Evolutionary conservation across 805 yeast genomes (phyloP).

Genomic region (Komagataella kurtzmanii): DNA sequence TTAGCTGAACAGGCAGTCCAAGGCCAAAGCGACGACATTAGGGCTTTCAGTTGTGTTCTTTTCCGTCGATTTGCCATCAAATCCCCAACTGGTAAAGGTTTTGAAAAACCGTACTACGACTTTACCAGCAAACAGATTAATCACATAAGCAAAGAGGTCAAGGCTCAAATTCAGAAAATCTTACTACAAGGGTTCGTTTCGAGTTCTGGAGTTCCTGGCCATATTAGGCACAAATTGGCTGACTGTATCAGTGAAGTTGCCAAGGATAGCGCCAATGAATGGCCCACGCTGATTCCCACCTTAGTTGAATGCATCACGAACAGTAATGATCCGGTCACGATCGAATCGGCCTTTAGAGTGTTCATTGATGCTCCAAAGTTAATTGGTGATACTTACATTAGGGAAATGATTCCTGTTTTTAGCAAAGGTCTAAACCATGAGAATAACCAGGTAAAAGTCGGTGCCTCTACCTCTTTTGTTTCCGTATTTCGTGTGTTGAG

Average conservation of each 20-base stretch:
- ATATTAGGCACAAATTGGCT: slow-evolving; percentile 80
- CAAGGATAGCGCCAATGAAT: slow-evolving; percentile 43
- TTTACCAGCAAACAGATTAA: slow-evolving; percentile 74
- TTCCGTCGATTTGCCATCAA: slow-evolving; percentile 78
- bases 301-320: slow-evolving; percentile 49
- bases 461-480: slow-evolving; percentile 87
- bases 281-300: slow-evolving; percentile 74
- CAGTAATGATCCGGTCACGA: slow-evolving; percentile 40
- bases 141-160: slow-evolving; percentile 42
- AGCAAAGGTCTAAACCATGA: slow-evolving; percentile 70
- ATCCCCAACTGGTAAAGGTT: slow-evolving; percentile 51
- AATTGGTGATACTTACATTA: slow-evolving; percentile 34
- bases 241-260: slow-evolving; percentile 94
- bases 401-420: slow-evolving; percentile 53
- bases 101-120: slow-evolving; percentile 15
- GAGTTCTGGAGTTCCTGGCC: slow-evolving; percentile 47
- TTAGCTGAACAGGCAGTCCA: slow-evolving; percentile 66
- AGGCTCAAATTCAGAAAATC: slow-evolving; percentile 46
- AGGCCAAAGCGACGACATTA: slow-evolving; percentile 45
- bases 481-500: slow-evolving; percentile 73
- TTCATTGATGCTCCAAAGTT: slow-evolving; percentile 75
- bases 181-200: slow-evolving; percentile 56
- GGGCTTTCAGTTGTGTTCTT: slow-evolving; percentile 74
- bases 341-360: slow-evolving; percentile 88
- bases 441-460: slow-evolving; percentile 74